These are phyloP conservation scores for Pseudisothecium myosuroides DNA, from an alignment of 225 moss, liverwort and hornwort genomes.

Conservation along the genomic window DNA sequence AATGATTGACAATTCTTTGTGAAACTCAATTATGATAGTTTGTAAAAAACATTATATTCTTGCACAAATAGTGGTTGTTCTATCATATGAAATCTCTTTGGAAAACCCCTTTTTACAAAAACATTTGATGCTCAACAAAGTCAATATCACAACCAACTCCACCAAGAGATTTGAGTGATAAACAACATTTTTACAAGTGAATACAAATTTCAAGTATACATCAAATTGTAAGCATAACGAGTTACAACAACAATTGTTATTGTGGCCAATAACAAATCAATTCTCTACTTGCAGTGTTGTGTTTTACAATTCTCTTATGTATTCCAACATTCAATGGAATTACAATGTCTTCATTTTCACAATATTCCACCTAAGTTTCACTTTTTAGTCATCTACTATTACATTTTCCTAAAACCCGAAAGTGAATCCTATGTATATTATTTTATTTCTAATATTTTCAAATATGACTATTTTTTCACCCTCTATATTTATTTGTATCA, in stretches of 20 bases:
- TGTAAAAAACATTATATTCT: neutral
- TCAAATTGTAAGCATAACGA: rapidly evolving
- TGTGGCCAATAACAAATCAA: neutral
- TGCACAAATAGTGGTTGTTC: neutral
- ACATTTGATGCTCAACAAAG: neutral
- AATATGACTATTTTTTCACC: neutral
- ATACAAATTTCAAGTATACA: neutral
- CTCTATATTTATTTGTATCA: neutral
- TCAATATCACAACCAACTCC: neutral
- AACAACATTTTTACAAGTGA: neutral
- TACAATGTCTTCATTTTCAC: neutral
- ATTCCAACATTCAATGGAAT: neutral
- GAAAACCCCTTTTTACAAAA: neutral
- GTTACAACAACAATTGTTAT: neutral
- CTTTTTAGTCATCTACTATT: neutral
- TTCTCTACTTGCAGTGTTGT: neutral
- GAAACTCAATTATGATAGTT: neutral
- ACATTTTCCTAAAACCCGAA: neutral
- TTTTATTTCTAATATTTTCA: neutral
- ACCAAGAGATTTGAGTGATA: neutral
- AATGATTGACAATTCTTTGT: neutral
- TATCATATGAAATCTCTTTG: neutral
- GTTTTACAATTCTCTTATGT: neutral
- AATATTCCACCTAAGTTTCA: neutral
- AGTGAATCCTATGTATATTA: neutral